phyloP scores from a whole-genome alignment of 1,284 basidiomycete species.

The Dichomitus squalens region DNA sequence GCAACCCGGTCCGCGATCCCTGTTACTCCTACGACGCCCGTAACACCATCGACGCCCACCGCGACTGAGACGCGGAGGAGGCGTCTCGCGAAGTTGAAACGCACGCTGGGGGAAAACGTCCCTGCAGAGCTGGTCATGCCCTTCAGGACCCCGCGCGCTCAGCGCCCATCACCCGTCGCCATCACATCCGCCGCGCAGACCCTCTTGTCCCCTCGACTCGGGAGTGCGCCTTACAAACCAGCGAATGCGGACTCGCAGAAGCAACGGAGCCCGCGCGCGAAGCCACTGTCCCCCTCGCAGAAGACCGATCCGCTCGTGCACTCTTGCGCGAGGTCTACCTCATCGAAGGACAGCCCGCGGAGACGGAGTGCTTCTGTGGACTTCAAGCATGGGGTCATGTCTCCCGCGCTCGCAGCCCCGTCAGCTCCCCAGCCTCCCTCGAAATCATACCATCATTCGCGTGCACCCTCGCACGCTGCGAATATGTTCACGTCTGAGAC shows the following conservation, averaged over 20 bases:
- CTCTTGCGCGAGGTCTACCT: neutral
- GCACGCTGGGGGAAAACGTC: slow-evolving; percentile 56
- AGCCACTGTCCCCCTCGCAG: neutral
- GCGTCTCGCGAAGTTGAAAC: slow-evolving; percentile 51
- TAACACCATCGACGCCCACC: slow-evolving; percentile 27
- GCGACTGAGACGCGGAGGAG: slow-evolving; percentile 33
- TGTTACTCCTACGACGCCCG: slow-evolving; percentile 22
- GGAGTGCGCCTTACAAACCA: neutral
- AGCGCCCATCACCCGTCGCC: slow-evolving; percentile 1
- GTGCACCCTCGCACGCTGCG: neutral
- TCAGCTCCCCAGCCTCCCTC: neutral
- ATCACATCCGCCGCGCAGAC: neutral
- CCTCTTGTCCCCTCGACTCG: neutral
- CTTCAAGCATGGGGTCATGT: slow-evolving; percentile 4
- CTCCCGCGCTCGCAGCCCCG: neutral
- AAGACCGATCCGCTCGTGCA: neutral
- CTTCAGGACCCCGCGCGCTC: slow-evolving; percentile 5
- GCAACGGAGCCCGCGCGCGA: neutral
- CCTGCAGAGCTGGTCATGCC: slow-evolving; percentile 54
- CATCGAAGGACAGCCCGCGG: slow-evolving; percentile 9
- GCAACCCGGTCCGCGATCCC: slow-evolving; percentile 2
- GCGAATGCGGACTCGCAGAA: neutral
- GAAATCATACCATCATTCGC: neutral
- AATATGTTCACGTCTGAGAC: neutral
- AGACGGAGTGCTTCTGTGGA: slow-evolving; percentile 31